These are phyloP conservation scores for Candida silvicultrix DNA, from an alignment of 805 yeast species.

Conservation along the genomic window DNA sequence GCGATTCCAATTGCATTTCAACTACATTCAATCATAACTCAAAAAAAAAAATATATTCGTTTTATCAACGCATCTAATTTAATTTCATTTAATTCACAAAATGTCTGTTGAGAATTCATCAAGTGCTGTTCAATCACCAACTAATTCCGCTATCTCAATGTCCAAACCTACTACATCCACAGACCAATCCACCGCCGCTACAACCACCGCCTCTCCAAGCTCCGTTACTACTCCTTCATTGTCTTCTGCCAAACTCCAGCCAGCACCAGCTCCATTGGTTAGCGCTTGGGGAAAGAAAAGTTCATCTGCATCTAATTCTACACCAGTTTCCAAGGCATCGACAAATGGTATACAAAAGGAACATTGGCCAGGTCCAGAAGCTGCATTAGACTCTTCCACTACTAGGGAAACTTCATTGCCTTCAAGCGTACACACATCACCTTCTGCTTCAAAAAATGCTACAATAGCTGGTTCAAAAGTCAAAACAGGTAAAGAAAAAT, in stretches of 20 bases:
- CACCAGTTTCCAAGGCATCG: background rate
- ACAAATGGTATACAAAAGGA: constrained; percentile 5
- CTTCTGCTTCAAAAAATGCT: constrained; percentile 1
- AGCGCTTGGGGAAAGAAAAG: constrained; percentile 19
- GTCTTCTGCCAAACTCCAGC: constrained; percentile 17
- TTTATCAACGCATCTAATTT: background rate
- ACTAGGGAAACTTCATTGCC: background rate
- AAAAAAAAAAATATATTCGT: too few relatives aligned
- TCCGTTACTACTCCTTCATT: background rate
- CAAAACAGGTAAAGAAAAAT: constrained; percentile 44
- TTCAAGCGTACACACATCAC: background rate
- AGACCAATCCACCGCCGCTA: background rate
- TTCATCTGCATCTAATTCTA: background rate
- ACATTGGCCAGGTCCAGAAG: constrained; percentile 18
- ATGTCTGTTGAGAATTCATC: background rate
- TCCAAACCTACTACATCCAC: background rate
- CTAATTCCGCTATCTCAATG: background rate
- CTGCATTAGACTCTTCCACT: constrained; percentile 2
- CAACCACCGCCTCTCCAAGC: background rate
- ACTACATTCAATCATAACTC: too few relatives aligned
- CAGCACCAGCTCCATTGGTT: constrained; percentile 22
- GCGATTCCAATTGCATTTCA: background rate
- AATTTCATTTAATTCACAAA: too few relatives aligned
- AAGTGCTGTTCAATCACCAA: background rate
- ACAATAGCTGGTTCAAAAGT: constrained; percentile 1